Conservation (phyloP, 352 stramenopile species). For the Globisporangium viniferum region DNA sequence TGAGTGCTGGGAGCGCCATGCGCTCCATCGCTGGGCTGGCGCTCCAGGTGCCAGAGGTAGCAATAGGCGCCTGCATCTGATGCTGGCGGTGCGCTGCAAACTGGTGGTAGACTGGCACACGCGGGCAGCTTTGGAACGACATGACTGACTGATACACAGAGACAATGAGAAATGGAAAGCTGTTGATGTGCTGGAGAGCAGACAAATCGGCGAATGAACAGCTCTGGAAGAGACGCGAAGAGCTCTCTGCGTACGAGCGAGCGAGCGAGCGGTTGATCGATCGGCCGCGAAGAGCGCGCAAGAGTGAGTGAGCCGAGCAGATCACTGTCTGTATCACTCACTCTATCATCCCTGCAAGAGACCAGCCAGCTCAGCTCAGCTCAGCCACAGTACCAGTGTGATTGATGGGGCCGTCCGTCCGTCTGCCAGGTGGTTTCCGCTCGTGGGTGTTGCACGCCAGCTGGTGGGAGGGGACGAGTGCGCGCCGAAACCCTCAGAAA, state of each 20-base stretch:
- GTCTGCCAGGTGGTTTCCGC: constrained; percentile 1
- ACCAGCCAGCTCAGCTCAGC: neutral
- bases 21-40: constrained; percentile 23
- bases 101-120: constrained; percentile 9
- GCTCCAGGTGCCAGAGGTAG: neutral
- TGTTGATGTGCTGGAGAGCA: neutral
- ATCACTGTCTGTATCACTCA: neutral
- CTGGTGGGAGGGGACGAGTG: neutral
- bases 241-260: neutral
- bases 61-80: neutral
- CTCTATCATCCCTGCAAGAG: neutral
- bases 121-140: constrained; percentile 12
- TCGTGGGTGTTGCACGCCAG: constrained; percentile 3
- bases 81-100: neutral
- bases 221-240: constrained; percentile 4
- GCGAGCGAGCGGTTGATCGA: neutral
- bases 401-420: neutral
- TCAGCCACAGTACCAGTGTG: neutral
- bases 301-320: neutral
- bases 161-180: too few species aligned
- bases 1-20: constrained; percentile 59
- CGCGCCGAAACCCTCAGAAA: constrained; percentile 7
- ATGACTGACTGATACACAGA: neutral
- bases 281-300: neutral
- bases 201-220: constrained; percentile 13